These are phyloP conservation scores for Eimeria necatrix DNA, from an alignment of 169 alveolate genomes.

Conservation along the genomic window DNA sequence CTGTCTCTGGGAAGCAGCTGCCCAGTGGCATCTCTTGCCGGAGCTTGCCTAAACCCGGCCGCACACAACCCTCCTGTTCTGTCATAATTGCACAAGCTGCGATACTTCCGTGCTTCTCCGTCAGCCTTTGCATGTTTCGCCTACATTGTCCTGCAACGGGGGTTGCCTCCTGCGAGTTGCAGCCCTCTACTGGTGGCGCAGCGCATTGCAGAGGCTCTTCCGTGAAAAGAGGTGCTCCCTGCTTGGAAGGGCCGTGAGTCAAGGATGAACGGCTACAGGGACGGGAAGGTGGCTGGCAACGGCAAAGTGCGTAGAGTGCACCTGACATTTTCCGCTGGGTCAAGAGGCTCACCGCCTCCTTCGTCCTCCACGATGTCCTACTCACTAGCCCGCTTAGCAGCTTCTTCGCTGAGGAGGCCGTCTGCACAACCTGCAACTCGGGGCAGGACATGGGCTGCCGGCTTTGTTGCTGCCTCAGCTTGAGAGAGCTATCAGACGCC, in stretches of 20 bases:
- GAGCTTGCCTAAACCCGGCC: too few relatives aligned
- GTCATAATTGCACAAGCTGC: too few relatives aligned
- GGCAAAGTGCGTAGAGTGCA: not conserved
- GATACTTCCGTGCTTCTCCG: too few relatives aligned
- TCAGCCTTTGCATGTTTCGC: too few relatives aligned
- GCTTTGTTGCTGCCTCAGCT: conserved; percentile 2
- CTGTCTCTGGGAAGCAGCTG: not conserved
- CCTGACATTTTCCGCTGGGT: not conserved
- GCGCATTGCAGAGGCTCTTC: conserved; percentile 67
- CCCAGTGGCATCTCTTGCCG: too few relatives aligned
- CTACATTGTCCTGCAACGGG: not conserved
- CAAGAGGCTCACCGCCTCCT: not conserved
- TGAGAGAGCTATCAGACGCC: not conserved
- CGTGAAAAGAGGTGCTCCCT: conserved; percentile 9
- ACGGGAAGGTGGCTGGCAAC: conserved; percentile 16
- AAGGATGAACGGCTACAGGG: not conserved
- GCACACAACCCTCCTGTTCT: too few relatives aligned
- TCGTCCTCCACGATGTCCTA: not conserved
- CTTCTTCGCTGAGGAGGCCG: conserved; percentile 24
- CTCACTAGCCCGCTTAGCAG: not conserved
- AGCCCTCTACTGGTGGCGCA: conserved; percentile 16
- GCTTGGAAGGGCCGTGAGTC: not conserved
- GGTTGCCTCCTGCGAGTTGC: not conserved
- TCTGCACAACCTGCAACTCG: conserved; percentile 8
- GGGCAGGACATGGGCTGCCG: conserved; percentile 52